Evolutionary conservation across 768 basidiomycete species (phyloP), one percentile per base, ranked within the genome.

Genomic region (Myochromella boudieri): DNA sequence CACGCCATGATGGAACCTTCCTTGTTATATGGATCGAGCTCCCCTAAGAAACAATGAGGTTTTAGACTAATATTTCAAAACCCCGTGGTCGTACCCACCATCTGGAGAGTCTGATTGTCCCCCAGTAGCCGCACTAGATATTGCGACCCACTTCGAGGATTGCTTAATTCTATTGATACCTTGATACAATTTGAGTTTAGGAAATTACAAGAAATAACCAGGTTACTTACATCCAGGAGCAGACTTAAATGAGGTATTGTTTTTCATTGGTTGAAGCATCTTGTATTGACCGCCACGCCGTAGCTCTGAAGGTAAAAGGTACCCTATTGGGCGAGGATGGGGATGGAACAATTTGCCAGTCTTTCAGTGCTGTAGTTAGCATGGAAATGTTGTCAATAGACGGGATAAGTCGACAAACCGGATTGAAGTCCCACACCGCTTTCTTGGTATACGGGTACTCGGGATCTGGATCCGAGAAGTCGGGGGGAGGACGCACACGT

Each of bases 121-220:
- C 12, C 72, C 80, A 24, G 65, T 60, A 31, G 73, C 71, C 4
- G 70, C 69, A 42, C 78, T 75, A 18, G 72, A 69, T 25, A 79
- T 67, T 14, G 72, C 70, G 3, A 78, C 65, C 25, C 59, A 68
- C 1, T 60, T 65, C 7, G 66, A 61, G 7, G 56, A 60, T 49
- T 85, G 84, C 12, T 75, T 62, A 18, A 85, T 71, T 29, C 65
- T 72, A 50, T 75, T 79, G 47, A 84, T 70, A 25, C 72, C 84
- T 81, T 33, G 29, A 59, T 37, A 21, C 17, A 50, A 43, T 24
- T 37, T n/a, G 11, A 8, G 26, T 21, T 38, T 15, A 37, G 2
- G 10, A 6, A 29, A 4, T 21, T 18, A 18, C 25, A 1, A 29
- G 29, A 12, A 31, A 7, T 6, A 34, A n/a, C 9, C 4, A 18